These are phyloP conservation scores for Sugiyamaella grinbergsii DNA, from an alignment of 1,139 yeast species.

Conservation along the genomic window DNA sequence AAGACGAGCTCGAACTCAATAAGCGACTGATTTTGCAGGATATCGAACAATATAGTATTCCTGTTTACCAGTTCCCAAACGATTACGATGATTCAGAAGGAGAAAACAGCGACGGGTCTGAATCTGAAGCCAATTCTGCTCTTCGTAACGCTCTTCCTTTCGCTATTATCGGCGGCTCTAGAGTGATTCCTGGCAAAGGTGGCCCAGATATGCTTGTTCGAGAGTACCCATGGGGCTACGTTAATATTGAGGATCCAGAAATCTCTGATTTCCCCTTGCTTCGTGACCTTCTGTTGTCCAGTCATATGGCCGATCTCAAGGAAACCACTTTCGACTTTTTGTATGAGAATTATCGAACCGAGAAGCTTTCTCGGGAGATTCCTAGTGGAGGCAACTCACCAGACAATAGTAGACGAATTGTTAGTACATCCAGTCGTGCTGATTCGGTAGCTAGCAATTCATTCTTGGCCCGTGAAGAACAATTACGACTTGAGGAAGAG, in stretches of 20 bases:
- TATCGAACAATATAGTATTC: slow-evolving; percentile 76
- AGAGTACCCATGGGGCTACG: slow-evolving; percentile 90
- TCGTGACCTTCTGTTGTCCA: slow-evolving; percentile 76
- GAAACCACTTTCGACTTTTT: slow-evolving; percentile 91
- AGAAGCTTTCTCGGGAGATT: slow-evolving; percentile 61
- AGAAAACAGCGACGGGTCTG: slow-evolving; percentile 44
- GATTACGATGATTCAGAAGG: slow-evolving; percentile 40
- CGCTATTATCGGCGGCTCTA: slow-evolving; percentile 74
- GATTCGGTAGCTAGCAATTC: slow-evolving; percentile 32
- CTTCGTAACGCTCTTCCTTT: slow-evolving; percentile 79
- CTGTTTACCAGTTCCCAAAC: slow-evolving; percentile 78
- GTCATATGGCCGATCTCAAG: slow-evolving; percentile 90
- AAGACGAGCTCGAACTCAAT: slow-evolving; percentile 69
- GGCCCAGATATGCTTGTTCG: slow-evolving; percentile 54
- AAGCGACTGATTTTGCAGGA: slow-evolving; percentile 72
- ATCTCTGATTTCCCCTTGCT: slow-evolving; percentile 78
- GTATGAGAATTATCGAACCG: slow-evolving; percentile 93
- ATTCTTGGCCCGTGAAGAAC: slow-evolving; percentile 44
- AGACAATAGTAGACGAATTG: slow-evolving; percentile 18
- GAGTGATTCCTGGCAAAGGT: slow-evolving; percentile 56
- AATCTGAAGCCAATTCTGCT: slow-evolving; percentile 65
- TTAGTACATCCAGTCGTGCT: slow-evolving; percentile 22
- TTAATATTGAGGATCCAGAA: slow-evolving; percentile 83
- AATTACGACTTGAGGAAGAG: slow-evolving; percentile 47
- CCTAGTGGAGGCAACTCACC: slow-evolving; percentile 23